A percentile compares a stretch with the other conserved stretches of the same genome.
Evolutionary conservation across 2,329 filamentous ascomycete species (phyloP).

Genomic region (Pyrenophora tritici-repentis): DNA sequence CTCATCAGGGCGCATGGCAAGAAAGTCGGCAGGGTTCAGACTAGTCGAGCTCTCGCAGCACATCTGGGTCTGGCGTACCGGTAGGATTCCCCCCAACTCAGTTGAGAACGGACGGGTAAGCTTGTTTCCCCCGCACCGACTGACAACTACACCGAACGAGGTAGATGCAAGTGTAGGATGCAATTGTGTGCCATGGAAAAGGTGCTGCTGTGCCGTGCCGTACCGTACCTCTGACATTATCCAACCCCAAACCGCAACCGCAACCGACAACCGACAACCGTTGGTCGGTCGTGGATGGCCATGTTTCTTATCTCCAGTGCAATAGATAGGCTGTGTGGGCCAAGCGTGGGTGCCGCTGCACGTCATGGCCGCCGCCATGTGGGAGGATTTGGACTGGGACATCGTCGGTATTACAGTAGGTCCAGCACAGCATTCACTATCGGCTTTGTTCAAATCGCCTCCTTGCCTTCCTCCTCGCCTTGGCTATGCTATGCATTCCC

Average conservation of each 20-base stretch:
- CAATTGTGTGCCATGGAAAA: constrained; percentile 10
- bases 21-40: constrained; percentile 14
- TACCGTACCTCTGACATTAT: constrained; percentile 22
- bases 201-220: background rate
- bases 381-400: too few relatives aligned
- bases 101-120: constrained; percentile 7
- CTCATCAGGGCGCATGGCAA: constrained; percentile 49
- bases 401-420: too few relatives aligned
- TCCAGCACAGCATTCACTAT: too few relatives aligned
- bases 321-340: constrained; percentile 9
- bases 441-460: too few relatives aligned
- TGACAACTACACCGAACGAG: background rate
- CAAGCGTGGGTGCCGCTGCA: constrained; percentile 2
- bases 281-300: constrained; percentile 15
- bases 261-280: constrained; percentile 18
- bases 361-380: background rate
- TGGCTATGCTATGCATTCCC: too few relatives aligned
- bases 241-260: too few relatives aligned
- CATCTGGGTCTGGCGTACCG: too few relatives aligned
- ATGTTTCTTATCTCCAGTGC: constrained; percentile 23
- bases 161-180: constrained; percentile 7
- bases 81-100: too few relatives aligned
- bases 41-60: constrained; percentile 12
- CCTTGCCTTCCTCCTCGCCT: too few relatives aligned
- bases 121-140: constrained; percentile 24